Percentiles rank a stretch among this genome's conserved stretches.
Conservation (phyloP, 345 rosid species). For the Passiflora organensis region DNA sequence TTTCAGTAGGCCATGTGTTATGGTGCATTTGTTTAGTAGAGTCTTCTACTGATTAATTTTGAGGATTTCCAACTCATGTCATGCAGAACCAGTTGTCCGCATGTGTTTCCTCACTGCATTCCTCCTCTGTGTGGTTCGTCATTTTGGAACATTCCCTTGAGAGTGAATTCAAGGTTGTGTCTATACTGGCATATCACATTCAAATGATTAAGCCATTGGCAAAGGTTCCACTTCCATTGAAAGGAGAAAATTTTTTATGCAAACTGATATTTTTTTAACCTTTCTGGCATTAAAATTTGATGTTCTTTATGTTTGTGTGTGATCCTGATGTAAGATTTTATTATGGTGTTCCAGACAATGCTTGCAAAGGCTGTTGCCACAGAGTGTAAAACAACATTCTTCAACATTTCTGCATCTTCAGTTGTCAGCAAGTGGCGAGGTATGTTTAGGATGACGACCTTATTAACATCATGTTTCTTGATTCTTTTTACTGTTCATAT, state of each 20-base stretch:
- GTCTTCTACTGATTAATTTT: no score
- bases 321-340: slow-evolving; percentile 5
- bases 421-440: slow-evolving; percentile 99
- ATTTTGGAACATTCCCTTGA: neutral
- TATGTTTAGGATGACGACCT: slow-evolving; percentile 21
- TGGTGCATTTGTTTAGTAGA: no score
- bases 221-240: no score
- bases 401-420: slow-evolving; percentile 96
- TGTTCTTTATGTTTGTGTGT: neutral
- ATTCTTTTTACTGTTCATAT: no score
- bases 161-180: neutral
- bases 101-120: neutral
- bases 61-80: no score
- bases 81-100: neutral
- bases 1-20: no score
- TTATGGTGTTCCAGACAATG: slow-evolving; percentile 67
- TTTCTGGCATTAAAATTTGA: neutral
- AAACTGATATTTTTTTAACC: neutral
- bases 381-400: slow-evolving; percentile 96
- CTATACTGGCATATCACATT: no score
- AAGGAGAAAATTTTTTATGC: neutral
- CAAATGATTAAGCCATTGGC: no score
- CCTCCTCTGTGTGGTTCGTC: neutral
- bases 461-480: neutral
- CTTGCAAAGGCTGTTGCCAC: slow-evolving; percentile 99